Evolutionary conservation across 2,329 filamentous ascomycete genomes (phyloP), one percentile per base, ranked within the genome.

Genomic region (Claviceps sp.): DNA sequence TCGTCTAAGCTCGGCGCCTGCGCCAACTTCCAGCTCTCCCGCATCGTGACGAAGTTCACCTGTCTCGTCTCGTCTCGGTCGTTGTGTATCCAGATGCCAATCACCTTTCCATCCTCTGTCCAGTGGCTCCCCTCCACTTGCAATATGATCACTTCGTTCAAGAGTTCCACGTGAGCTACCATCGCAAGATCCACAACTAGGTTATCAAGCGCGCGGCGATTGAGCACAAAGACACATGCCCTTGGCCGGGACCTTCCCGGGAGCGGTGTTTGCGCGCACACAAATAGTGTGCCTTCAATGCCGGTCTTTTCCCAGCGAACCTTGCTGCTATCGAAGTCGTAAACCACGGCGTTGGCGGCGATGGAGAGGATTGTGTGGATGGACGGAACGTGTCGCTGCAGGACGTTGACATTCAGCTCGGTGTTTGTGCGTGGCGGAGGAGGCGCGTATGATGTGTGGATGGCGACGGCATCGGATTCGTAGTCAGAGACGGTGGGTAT

Each of bases 201-300:
- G 61, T 91, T 90, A 49, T 85, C 77, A 49, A 89, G 69, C 0
- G 82, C 81, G 42, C 82, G 77, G 45, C 87, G 76, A 67, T 88
- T 90, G 55, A 91, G 73, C 6, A 91, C 74, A 60, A 89, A 85
- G 16, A 87, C 77, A 68, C 81, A 81, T 22, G 72, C 71, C 16
- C 71, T 63, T 38, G 71, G 65, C 9, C 60, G 58, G 48, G 70
- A 62, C 20, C 42, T 60, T 3, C 66, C 63, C 2, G 64, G 59
- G 60, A 72, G 55, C 56, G 69, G 74, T 58, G 69, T 66, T 62
- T 79, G 75, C 57, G 85, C 77, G 72, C 87, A 94, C 50, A 97
- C 79, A 66, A 97, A 98, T 57, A 97, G 73, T 13, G 88, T 87
- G 41, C 93, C 93, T 68, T 95, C 90, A 11, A 90, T 78, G 52